These are phyloP conservation scores for Boletus eberwhitei DNA, from an alignment of 768 basidiomycete species.

Conservation along the genomic window DNA sequence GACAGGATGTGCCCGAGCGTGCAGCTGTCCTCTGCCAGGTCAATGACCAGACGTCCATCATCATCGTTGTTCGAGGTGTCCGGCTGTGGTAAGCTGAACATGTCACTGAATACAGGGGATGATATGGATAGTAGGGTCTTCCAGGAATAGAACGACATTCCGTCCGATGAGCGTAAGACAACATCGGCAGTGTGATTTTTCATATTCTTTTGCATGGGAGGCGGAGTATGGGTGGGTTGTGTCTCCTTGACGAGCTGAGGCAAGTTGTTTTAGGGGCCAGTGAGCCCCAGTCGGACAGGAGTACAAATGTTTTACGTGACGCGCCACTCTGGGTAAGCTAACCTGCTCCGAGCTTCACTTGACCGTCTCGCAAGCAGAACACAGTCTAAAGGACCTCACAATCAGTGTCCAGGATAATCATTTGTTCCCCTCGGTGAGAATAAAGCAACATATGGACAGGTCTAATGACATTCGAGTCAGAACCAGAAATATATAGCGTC, in stretches of 20 bases:
- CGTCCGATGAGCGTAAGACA: slow-evolving; percentile 15
- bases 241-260: not conserved
- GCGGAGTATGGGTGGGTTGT: not conserved
- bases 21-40: slow-evolving; percentile 11
- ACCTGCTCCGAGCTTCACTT: no score
- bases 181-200: slow-evolving; percentile 8
- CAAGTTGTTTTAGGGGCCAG: slow-evolving; percentile 2
- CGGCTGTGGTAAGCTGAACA: slow-evolving; percentile 15
- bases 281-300: no score
- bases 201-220: slow-evolving; percentile 8
- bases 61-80: not conserved
- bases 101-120: slow-evolving; percentile 13
- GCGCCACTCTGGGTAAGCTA: no score
- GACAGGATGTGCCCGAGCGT: slow-evolving; percentile 6
- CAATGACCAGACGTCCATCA: not conserved
- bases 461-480: not conserved
- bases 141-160: slow-evolving; percentile 2
- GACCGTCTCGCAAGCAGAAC: no score
- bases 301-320: no score
- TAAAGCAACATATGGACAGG: no score
- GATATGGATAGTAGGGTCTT: slow-evolving; percentile 4
- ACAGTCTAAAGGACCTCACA: no score
- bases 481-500: not conserved
- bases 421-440: no score
- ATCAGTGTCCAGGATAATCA: no score